phyloP scores from a whole-genome alignment of 352 stramenopile genomes.

The Globisporangium uncinulatum region DNA sequence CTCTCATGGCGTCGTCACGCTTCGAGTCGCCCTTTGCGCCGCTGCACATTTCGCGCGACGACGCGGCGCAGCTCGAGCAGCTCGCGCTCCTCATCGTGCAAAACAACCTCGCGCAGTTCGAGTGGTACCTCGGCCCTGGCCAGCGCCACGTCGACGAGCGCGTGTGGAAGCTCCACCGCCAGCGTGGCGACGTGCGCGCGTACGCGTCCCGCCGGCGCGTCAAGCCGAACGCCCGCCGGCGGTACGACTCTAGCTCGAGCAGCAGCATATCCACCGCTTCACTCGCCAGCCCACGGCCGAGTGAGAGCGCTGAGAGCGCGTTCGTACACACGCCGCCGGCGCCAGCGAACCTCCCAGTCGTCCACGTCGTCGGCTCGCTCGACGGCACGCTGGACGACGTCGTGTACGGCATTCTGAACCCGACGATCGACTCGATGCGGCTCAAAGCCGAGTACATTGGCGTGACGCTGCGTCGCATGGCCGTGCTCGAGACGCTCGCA shows the following conservation, averaged over 20 bases:
- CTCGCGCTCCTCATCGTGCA: constrained; percentile 26
- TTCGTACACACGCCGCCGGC: constrained; percentile 2
- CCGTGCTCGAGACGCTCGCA: constrained; percentile 10
- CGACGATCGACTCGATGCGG: constrained; percentile 26
- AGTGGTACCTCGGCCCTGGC: constrained; percentile 20
- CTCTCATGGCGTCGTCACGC: background rate
- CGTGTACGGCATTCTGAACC: constrained; percentile 29
- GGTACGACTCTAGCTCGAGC: background rate
- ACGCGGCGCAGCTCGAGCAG: constrained; percentile 20
- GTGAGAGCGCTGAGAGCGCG: background rate
- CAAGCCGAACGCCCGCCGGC: background rate
- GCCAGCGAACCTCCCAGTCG: constrained; percentile 13
- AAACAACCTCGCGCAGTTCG: constrained; percentile 23
- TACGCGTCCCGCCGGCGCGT: constrained; percentile 19
- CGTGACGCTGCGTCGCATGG: constrained; percentile 31
- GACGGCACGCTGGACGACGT: constrained; percentile 31
- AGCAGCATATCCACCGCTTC: background rate
- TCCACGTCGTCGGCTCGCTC: constrained; percentile 29
- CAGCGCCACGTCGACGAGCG: constrained; percentile 17
- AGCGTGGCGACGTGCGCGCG: constrained; percentile 28
- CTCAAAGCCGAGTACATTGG: constrained; percentile 31
- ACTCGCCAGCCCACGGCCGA: background rate
- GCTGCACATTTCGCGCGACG: constrained; percentile 18
- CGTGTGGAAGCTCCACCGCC: constrained; percentile 34
- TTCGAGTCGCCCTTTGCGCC: constrained; percentile 19